These are phyloP conservation scores for Pseudocercospora eumusae DNA, from an alignment of 2,329 filamentous ascomycete species.

Conservation along the genomic window DNA sequence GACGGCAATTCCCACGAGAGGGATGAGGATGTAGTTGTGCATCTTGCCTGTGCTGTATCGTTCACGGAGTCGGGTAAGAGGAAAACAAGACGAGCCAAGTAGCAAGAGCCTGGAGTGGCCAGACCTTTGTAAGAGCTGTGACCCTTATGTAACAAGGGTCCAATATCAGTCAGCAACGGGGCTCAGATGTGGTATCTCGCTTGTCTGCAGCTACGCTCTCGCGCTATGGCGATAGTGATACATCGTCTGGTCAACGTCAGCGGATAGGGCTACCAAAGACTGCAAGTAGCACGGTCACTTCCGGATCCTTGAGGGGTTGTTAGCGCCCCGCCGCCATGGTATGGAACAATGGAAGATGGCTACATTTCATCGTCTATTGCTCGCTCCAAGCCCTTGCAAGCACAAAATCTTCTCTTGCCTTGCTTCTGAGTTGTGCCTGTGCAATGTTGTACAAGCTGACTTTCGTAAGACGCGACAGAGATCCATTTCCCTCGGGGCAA, in stretches of 20 bases:
- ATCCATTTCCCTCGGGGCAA: too few species aligned
- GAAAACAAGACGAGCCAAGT: not conserved
- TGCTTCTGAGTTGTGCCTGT: too few species aligned
- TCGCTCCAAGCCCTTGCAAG: too few species aligned
- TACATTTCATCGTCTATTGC: not conserved
- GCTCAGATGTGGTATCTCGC: not conserved
- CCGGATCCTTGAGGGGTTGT: not conserved
- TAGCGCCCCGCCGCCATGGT: not conserved
- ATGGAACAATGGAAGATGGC: not conserved
- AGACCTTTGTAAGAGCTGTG: not conserved
- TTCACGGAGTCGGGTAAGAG: not conserved
- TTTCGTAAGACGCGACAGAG: too few species aligned
- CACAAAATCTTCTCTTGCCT: too few species aligned
- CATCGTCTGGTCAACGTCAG: too few species aligned
- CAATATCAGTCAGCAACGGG: not conserved
- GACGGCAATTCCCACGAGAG: constrained; percentile 29
- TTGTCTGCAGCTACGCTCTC: not conserved
- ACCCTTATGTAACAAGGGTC: not conserved
- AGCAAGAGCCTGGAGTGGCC: not conserved
- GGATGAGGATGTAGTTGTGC: constrained; percentile 30
- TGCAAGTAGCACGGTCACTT: not conserved
- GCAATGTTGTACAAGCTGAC: too few species aligned
- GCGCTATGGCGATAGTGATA: not conserved
- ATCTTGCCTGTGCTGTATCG: constrained; percentile 15
- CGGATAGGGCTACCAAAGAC: not conserved